Percentiles rank a stretch among this genome's conserved stretches.
Conservation (phyloP, 495 filamentous ascomycete species). For the Penicillium angulare region DNA sequence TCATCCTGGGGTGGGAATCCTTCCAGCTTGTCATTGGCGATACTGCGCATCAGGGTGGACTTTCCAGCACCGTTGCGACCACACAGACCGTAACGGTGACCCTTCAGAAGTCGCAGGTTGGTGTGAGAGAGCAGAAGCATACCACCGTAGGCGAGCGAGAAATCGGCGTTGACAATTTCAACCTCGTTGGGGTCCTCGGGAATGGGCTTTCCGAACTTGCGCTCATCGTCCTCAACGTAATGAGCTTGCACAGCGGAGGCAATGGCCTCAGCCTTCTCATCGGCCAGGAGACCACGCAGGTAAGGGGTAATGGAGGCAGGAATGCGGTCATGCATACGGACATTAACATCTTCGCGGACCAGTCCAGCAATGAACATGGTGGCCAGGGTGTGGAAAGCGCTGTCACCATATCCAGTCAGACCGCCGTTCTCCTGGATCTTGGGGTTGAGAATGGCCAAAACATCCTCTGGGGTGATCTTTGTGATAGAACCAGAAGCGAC, state of each 20-base stretch:
- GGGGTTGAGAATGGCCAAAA: constrained; percentile 68
- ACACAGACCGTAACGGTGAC: constrained; percentile 94
- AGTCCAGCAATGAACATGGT: constrained; percentile 78
- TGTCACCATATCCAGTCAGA: constrained; percentile 55
- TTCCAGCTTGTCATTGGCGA: constrained; percentile 92
- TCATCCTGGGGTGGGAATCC: constrained; percentile 91
- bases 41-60: constrained; percentile 96
- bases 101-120: constrained; percentile 89
- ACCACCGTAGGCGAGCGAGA: constrained; percentile 96
- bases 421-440: constrained; percentile 70
- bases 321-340: constrained; percentile 74
- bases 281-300: constrained; percentile 64
- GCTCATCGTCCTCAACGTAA: constrained; percentile 78
- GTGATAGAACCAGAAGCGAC: constrained; percentile 59
- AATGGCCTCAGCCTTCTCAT: constrained; percentile 56
- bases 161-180: constrained; percentile 97
- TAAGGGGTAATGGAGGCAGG: constrained; percentile 66
- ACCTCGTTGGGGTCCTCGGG: constrained; percentile 83
- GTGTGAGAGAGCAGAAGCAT: constrained; percentile 98
- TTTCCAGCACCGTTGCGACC: constrained; percentile 97
- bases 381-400: constrained; percentile 61
- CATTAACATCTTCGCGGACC: constrained; percentile 86
- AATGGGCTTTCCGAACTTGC: constrained; percentile 80
- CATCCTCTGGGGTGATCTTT: constrained; percentile 71
- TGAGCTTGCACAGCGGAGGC: constrained; percentile 64